phyloP scores from a whole-genome alignment of 345 rosid genomes.

The Citropsis articulata region DNA sequence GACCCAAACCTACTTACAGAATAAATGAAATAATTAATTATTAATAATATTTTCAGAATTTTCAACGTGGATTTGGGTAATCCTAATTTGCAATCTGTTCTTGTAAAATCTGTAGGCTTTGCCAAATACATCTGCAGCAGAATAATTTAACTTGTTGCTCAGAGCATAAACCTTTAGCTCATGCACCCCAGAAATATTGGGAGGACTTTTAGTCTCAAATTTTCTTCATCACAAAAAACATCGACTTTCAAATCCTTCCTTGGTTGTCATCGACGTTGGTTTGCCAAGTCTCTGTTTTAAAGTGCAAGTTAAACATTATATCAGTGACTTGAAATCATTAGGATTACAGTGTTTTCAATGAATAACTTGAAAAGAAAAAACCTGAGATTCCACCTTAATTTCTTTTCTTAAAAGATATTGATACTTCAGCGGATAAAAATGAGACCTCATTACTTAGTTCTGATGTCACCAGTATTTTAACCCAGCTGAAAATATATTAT shows the following conservation, averaged over 20 bases:
- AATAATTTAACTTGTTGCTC: not conserved
- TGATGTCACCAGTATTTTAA: not conserved
- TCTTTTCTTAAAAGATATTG: no score
- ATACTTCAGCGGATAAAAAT: not conserved
- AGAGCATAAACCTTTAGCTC: conserved; percentile 3
- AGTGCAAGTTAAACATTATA: not conserved
- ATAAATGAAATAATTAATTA: not conserved
- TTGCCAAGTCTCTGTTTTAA: conserved; percentile 28
- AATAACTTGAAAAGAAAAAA: not conserved
- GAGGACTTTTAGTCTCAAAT: conserved; percentile 16
- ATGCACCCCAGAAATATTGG: conserved; percentile 21
- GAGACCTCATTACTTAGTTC: not conserved
- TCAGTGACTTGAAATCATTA: not conserved
- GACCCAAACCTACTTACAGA: not conserved
- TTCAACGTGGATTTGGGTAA: not conserved
- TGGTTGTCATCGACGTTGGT: conserved; percentile 6
- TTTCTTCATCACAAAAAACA: conserved; percentile 18
- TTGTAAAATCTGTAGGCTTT: not conserved
- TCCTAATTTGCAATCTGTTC: not conserved
- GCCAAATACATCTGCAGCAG: not conserved
- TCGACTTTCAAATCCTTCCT: conserved; percentile 22
- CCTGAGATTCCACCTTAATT: not conserved
- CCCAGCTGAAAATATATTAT: not conserved
- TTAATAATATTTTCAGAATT: not conserved
- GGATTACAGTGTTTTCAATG: not conserved